These are phyloP conservation scores for Ilyonectria mors-panacis DNA, from an alignment of 2,329 filamentous ascomycete species.

Conservation along the genomic window DNA sequence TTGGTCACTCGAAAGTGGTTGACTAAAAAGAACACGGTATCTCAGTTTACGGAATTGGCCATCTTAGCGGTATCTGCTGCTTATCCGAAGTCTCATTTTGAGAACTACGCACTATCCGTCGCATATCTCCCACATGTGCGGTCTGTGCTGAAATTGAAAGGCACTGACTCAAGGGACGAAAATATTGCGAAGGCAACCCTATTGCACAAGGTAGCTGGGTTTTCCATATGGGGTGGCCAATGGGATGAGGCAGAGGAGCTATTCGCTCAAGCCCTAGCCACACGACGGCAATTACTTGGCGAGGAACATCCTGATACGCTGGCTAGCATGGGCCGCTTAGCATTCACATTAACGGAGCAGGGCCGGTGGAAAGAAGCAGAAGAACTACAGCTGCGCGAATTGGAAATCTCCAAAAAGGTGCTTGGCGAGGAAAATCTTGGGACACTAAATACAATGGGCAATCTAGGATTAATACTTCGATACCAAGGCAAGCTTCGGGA, in stretches of 20 bases:
- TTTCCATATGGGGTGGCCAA: conserved; percentile 3
- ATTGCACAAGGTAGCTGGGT: conserved; percentile 5
- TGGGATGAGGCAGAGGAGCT: conserved; percentile 6
- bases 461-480: too few relatives aligned
- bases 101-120: conserved; percentile 1
- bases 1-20: conserved; percentile 24
- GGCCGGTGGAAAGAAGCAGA: too few relatives aligned
- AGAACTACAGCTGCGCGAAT: too few relatives aligned
- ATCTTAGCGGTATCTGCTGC: conserved; percentile 33
- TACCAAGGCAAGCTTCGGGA: too few relatives aligned
- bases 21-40: not conserved
- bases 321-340: not conserved
- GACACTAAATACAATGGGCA: too few relatives aligned
- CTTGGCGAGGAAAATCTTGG: too few relatives aligned
- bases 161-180: conserved; percentile 30
- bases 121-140: conserved; percentile 46
- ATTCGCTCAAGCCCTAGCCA: not conserved
- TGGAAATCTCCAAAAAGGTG: too few relatives aligned
- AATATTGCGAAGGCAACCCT: conserved; percentile 10
- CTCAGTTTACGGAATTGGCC: conserved; percentile 33
- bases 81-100: conserved; percentile 34
- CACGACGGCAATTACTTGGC: not conserved
- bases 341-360: not conserved
- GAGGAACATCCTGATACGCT: conserved; percentile 1
- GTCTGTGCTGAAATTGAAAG: conserved; percentile 32